These are phyloP conservation scores for Phytopythium mirpurense DNA, from an alignment of 352 stramenopile genomes.

Conservation along the genomic window DNA sequence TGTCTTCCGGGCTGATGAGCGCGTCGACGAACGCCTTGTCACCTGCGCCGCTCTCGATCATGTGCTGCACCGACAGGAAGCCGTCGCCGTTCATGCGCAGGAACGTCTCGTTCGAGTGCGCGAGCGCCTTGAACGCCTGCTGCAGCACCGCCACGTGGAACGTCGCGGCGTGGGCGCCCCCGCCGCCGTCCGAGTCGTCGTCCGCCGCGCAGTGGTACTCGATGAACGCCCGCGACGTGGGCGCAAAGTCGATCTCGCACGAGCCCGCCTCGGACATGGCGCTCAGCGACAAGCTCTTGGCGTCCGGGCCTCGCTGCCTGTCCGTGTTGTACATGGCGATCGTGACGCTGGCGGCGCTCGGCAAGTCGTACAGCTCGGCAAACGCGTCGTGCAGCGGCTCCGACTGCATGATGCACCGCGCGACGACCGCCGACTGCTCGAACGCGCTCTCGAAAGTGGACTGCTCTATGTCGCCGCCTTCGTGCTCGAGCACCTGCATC, in stretches of 20 bases:
- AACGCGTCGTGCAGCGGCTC: slow-evolving; percentile 77
- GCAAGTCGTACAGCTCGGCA: slow-evolving; percentile 78
- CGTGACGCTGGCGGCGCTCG: slow-evolving; percentile 70
- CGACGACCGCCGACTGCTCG: slow-evolving; percentile 65
- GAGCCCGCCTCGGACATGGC: slow-evolving; percentile 66
- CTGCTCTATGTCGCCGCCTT: slow-evolving; percentile 62
- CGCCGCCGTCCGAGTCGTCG: slow-evolving; percentile 17
- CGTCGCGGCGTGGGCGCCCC: slow-evolving; percentile 32
- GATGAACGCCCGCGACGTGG: slow-evolving; percentile 71
- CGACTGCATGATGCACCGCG: slow-evolving; percentile 80
- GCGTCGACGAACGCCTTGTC: slow-evolving; percentile 80
- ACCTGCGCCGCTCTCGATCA: slow-evolving; percentile 61
- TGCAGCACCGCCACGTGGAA: slow-evolving; percentile 83
- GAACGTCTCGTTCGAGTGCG: slow-evolving; percentile 75
- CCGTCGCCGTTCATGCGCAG: slow-evolving; percentile 76
- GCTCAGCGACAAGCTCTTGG: slow-evolving; percentile 57
- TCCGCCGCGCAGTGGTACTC: slow-evolving; percentile 62
- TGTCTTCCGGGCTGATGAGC: slow-evolving; percentile 75
- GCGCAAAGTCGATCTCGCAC: slow-evolving; percentile 78
- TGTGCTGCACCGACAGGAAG: slow-evolving; percentile 81
- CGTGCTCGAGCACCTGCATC: slow-evolving; percentile 76
- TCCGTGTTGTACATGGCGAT: slow-evolving; percentile 55
- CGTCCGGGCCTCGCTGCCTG: slow-evolving; percentile 3
- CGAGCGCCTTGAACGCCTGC: slow-evolving; percentile 73
- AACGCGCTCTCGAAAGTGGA: slow-evolving; percentile 79